A percentile compares a stretch with the other conserved stretches of the same genome.
Evolutionary conservation across 1,284 basidiomycete genomes (phyloP).

Genomic region (Exobasidium rhododendri): DNA sequence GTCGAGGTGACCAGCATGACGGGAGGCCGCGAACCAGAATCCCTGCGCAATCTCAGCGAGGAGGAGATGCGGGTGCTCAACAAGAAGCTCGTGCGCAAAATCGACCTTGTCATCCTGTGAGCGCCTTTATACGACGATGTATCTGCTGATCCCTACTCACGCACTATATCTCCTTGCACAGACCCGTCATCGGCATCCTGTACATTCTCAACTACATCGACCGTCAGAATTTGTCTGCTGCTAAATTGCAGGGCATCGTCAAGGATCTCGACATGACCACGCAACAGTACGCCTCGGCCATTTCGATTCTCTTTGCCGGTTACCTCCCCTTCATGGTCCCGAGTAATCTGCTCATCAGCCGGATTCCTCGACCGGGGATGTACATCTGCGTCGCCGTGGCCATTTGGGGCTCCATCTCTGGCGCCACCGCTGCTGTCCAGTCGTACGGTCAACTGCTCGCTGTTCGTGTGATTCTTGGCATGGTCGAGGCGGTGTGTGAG

Average conservation of each 20-base stretch:
- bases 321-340: conserved; percentile 77
- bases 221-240: conserved; percentile 21
- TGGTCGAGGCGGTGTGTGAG: conserved; percentile 32
- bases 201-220: conserved; percentile 23
- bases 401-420: conserved; percentile 42
- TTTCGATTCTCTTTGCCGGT: conserved; percentile 73
- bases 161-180: conserved; percentile 13
- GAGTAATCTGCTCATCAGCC: conserved; percentile 56
- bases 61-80: too few relatives aligned
- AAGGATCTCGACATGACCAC: conserved; percentile 46
- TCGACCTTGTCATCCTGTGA: conserved; percentile 21
- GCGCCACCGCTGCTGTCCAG: conserved; percentile 41
- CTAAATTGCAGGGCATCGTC: conserved; percentile 33
- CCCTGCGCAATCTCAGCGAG: too few relatives aligned
- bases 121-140: background rate
- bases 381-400: conserved; percentile 39
- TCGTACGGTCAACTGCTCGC: conserved; percentile 43
- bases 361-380: conserved; percentile 40
- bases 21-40: too few relatives aligned
- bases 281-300: conserved; percentile 58
- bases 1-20: too few relatives aligned
- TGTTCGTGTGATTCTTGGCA: conserved; percentile 53
- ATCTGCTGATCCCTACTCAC: background rate
- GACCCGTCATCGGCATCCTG: conserved; percentile 21
- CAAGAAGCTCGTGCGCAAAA: conserved; percentile 30